Evolutionary conservation across 371 early-diverging fungal genomes (phyloP), one percentile per base, ranked within the genome.

Genomic region (Apophysomyces trapeziformis): DNA sequence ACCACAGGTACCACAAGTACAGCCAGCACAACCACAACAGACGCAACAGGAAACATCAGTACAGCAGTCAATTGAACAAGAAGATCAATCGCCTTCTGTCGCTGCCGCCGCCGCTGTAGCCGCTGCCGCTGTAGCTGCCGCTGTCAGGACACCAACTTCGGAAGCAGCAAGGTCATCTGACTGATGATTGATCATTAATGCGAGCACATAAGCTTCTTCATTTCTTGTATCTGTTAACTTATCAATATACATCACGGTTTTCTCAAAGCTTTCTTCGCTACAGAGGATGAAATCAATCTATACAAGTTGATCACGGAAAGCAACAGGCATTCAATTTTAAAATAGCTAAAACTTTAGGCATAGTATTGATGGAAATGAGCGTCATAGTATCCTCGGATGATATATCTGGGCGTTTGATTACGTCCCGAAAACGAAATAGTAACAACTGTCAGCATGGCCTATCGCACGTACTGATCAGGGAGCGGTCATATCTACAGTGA

Each of bases 81-180:
- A n/a, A n/a, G 41, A 41, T 14, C 41, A 61, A 44, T 35, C 38
- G 35, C 41, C 61, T 16, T 37, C 61, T 26, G 14, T 32, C 12
- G 39, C 65, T 21, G 44, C 60, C 2, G 59, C 65, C 11, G 39
- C 60, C 9, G 61, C 61, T 57, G 65, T 60, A 8, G 61, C 61
- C 60, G 65, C 60, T 36, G 65, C 65, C 35, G 65, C 60, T 4
- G 65, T 41, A 11, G 65, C 65, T 5, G 65, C 59, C 18, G 62
- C 50, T 45, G 62, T 44, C n/a, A 61, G 60, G 13, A 61, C 61
- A 44, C 38, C 62, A 35, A 36, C 62, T 61, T 18, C 61, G 45
- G 62, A 61, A 57, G 54, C 54, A 21, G 7, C 54, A 50, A 50
- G 54, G 21, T 21, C 54, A 16, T 50, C 54, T 50, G 54, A 50